Base-by-base conservation (phyloP, 208 protist genomes). In the Acanthamoeba polyphaga region DNA sequence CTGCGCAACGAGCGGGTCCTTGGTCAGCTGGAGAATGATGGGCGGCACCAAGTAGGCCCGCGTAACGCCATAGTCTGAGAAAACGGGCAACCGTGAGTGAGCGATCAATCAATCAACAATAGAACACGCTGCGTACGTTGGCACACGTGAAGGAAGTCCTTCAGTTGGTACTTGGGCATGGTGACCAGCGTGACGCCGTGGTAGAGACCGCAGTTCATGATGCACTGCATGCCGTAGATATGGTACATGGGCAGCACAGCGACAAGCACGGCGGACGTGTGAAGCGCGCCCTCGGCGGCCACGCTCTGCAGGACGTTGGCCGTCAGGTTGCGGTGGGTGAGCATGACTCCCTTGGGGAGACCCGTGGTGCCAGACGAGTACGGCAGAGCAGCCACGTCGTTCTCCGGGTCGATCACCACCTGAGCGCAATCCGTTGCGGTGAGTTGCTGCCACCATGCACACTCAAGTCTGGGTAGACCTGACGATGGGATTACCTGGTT, bases 271-370 rank as follows among this genome's bases (percentile, higher is more conserved):
- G 85, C 74, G 5, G 43, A 55, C 17, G 43, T 22, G 32, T 10
- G 60, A 72, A 96, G 93, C 68, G 96, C 46, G 19, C 94, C 96
- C 15, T 95, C 78, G 60, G 96, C 96, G 7, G 96, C 95, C 27
- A 98, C 91, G 29, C n/a, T 64, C 95, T 98, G 97, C 43, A 97
- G 93, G 5, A 98, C 93, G 92, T 98, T 98, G 22, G 98, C 97
- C 1, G 99, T 97, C 13, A 99, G 89, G 95, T 98, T 99, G 87
- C 95, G 96, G 96, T 99, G 98, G 13, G 98, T 99, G 43, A 99
- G 97, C 97, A 98, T 98, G n/a, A 99, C 98, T 24, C 98, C 99
- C 96, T 99, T 99, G 46, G 98, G 98, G n/a, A 98, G 94, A 10
- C 72, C 98, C 13, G 93, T 99, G 13, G 98, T 99, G n/a, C 98